Conservation (phyloP, 1,284 basidiomycete genomes). For the Austropuccinia psidii region DNA sequence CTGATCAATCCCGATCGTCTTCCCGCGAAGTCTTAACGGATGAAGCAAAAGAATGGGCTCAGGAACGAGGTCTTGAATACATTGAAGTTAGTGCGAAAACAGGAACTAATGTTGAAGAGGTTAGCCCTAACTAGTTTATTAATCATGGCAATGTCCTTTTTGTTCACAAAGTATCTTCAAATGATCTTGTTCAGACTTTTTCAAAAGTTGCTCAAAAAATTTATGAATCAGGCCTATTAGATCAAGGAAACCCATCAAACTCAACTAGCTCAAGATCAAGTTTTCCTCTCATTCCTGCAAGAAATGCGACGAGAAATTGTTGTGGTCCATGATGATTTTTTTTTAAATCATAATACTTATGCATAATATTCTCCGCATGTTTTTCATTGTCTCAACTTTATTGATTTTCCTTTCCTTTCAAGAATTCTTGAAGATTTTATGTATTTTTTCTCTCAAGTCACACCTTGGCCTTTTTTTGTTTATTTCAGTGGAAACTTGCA, state of each 20-base stretch:
- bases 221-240: conserved; percentile 14
- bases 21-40: conserved; percentile 2
- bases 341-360: too few relatives aligned
- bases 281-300: background rate
- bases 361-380: too few relatives aligned
- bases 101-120: conserved; percentile 33
- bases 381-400: background rate
- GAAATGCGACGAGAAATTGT: background rate
- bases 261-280: background rate
- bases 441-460: too few relatives aligned
- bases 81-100: conserved; percentile 34
- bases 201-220: conserved; percentile 16
- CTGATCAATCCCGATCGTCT: background rate
- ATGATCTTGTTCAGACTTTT: conserved; percentile 8
- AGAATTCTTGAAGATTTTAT: too few relatives aligned
- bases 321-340: background rate
- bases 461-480: too few relatives aligned
- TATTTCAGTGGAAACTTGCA: too few relatives aligned
- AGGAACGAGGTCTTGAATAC: conserved; percentile 30
- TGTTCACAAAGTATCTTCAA: background rate
- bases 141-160: background rate
- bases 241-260: background rate
- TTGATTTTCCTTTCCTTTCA: background rate
- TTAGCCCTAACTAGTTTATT: background rate
- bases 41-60: conserved; percentile 20